phyloP scores from a whole-genome alignment of 192 early-diverging fungal genomes.

The Jimgerdemannia lactiflua region DNA sequence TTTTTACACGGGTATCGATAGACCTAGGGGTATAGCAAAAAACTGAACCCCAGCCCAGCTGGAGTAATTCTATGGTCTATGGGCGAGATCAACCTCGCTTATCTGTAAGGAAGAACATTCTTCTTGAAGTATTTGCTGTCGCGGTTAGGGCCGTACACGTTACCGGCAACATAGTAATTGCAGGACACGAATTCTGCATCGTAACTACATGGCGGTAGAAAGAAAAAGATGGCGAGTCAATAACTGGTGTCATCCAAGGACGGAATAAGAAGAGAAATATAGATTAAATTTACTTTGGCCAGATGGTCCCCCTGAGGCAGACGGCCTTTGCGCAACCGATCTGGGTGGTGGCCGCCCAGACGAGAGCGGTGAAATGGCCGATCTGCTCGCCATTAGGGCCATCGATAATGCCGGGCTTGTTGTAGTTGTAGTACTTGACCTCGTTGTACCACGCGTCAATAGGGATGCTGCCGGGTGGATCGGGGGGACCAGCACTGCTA shows the following conservation, averaged over 20 bases:
- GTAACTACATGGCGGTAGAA: neutral
- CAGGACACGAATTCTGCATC: neutral
- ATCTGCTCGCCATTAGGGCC: neutral
- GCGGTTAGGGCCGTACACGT: neutral
- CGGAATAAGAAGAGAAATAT: too few relatives aligned
- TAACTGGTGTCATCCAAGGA: too few relatives aligned
- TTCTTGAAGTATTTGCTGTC: neutral
- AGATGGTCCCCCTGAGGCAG: constrained; percentile 5
- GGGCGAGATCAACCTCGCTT: neutral
- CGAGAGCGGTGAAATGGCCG: constrained; percentile 6
- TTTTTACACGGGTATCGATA: too few relatives aligned
- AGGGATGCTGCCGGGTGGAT: constrained; percentile 8
- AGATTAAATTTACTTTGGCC: neutral
- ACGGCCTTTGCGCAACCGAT: constrained; percentile 29
- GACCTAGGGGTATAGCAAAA: too few relatives aligned
- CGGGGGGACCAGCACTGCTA: neutral
- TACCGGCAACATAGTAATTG: neutral
- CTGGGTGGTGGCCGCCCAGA: constrained; percentile 28
- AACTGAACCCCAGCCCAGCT: neutral
- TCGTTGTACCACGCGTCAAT: constrained; percentile 44
- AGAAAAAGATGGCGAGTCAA: neutral
- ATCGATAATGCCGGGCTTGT: constrained; percentile 28
- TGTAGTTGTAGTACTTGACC: constrained; percentile 37
- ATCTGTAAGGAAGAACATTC: neutral
- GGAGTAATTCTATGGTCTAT: neutral